Conservation (phyloP, 148 eudicot species). For the Fagopyrum esculentum region DNA sequence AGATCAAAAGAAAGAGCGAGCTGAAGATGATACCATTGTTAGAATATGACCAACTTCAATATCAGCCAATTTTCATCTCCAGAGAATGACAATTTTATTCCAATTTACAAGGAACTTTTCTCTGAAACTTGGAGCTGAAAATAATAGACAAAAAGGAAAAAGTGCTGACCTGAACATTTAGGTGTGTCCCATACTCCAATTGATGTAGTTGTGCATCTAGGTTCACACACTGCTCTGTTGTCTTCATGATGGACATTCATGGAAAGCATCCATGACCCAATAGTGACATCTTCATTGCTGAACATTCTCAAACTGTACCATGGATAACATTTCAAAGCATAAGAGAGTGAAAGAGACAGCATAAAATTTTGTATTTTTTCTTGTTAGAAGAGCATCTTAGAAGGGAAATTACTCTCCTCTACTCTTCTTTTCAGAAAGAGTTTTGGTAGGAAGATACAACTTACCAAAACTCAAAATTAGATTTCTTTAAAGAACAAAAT, state of each 20-base stretch:
- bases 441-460: not conserved
- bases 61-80: not conserved
- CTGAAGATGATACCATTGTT: not conserved
- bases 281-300: constrained; percentile 71
- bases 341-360: not conserved
- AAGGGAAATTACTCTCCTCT: not conserved
- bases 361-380: not conserved
- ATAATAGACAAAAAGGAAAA: not conserved
- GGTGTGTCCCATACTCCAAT: constrained; percentile 76
- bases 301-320: constrained; percentile 55
- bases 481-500: not conserved
- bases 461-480: not conserved
- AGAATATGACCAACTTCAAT: not conserved
- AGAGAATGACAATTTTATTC: not conserved
- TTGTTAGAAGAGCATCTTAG: not conserved
- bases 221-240: constrained; percentile 51
- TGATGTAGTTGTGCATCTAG: constrained; percentile 55
- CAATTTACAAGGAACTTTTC: not conserved
- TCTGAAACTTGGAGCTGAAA: not conserved
- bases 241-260: constrained; percentile 69
- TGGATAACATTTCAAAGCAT: not conserved
- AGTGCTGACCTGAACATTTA: constrained; percentile 54
- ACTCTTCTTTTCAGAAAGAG: not conserved
- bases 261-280: constrained; percentile 77
- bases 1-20: not conserved